A percentile compares a stretch with the other conserved stretches of the same genome.
phyloP scores from a whole-genome alignment of 2,329 filamentous ascomycete species.

The Stemphylium lycopersici region DNA sequence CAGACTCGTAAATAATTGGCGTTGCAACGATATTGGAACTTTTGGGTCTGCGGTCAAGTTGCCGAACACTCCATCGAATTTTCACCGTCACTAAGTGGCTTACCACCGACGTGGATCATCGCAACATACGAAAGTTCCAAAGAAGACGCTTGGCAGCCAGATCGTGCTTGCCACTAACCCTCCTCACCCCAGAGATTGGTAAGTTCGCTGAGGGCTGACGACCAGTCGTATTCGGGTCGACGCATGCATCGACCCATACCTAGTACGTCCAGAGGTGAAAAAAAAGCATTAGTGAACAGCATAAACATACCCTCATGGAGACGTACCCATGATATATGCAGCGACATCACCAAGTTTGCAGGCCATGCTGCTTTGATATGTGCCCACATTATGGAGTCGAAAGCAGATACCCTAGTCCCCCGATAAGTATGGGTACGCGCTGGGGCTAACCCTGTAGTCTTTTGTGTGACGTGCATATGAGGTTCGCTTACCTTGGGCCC shows the following conservation, averaged over 20 bases:
- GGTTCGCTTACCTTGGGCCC: conserved; percentile 4
- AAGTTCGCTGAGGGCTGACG: too few species aligned
- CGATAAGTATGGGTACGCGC: conserved; percentile 11
- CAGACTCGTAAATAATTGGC: background rate
- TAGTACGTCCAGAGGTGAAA: background rate
- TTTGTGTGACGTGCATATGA: conserved; percentile 24
- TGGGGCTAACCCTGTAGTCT: conserved; percentile 16
- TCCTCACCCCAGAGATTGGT: too few species aligned
- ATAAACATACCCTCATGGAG: background rate
- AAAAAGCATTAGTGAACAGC: background rate
- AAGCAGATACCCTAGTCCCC: background rate
- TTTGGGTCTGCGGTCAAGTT: background rate
- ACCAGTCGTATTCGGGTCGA: background rate
- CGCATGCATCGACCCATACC: too few species aligned
- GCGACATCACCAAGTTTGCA: background rate
- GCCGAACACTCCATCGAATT: background rate
- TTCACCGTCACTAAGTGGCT: background rate
- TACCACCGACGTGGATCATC: too few species aligned
- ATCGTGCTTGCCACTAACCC: too few species aligned
- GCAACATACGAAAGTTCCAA: too few species aligned
- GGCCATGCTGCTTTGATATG: conserved; percentile 1
- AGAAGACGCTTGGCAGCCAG: too few species aligned
- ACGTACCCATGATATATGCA: background rate
- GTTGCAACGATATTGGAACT: background rate
- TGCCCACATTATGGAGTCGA: background rate